These are phyloP conservation scores for Mucor circinelloides DNA, from an alignment of 371 early-diverging fungal species.

Conservation along the genomic window DNA sequence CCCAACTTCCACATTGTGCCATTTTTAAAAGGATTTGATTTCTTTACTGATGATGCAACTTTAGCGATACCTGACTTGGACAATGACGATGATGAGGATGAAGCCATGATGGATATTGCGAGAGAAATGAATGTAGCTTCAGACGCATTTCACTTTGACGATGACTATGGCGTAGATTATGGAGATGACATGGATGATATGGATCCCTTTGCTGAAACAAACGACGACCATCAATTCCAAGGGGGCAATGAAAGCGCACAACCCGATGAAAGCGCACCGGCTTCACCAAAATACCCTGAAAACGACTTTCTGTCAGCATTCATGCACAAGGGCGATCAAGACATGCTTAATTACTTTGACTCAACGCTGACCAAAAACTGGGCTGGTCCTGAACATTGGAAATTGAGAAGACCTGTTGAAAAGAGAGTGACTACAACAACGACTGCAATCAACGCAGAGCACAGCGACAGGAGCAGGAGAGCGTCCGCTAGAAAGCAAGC, in stretches of 20 bases:
- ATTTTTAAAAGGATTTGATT: conserved; percentile 63
- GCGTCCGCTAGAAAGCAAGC: not conserved
- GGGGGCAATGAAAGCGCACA: not conserved
- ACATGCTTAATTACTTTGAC: conserved; percentile 91
- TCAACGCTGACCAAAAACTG: conserved; percentile 77
- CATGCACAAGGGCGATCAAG: conserved; percentile 52
- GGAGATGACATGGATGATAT: conserved; percentile 24
- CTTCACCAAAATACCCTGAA: conserved; percentile 19
- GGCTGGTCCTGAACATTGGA: conserved; percentile 98
- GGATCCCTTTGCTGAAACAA: conserved; percentile 11
- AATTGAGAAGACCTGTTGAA: conserved; percentile 53
- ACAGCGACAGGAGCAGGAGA: not conserved
- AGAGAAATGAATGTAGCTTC: not conserved
- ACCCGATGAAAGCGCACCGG: conserved; percentile 27
- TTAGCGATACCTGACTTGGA: conserved; percentile 22
- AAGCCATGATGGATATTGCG: conserved; percentile 3
- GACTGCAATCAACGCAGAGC: not conserved
- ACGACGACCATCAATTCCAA: conserved; percentile 13
- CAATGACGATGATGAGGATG: conserved; percentile 18
- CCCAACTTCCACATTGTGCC: conserved; percentile 66
- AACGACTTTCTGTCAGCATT: conserved; percentile 48
- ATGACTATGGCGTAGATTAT: conserved; percentile 16
- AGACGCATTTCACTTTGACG: conserved; percentile 14
- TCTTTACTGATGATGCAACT: conserved; percentile 44
- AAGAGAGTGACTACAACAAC: not conserved